phyloP scores from a whole-genome alignment of 805 yeast species.

The Yarrowia keelungensis region DNA sequence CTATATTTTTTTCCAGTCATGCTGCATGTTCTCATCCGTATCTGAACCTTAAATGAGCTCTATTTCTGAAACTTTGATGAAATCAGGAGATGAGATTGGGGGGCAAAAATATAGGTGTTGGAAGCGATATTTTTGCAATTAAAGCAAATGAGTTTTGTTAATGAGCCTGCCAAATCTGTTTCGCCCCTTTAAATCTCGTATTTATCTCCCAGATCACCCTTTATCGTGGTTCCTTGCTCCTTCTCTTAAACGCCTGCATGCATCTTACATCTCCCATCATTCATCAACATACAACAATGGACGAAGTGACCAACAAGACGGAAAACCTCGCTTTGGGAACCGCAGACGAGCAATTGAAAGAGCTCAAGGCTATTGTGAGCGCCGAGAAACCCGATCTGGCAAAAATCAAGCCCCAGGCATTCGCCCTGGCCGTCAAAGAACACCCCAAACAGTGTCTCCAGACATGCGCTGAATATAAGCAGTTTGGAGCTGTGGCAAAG shows the following conservation, averaged over 20 bases:
- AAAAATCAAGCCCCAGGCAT: slow-evolving; percentile 1
- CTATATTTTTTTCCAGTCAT: slow-evolving; percentile 3
- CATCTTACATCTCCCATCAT: neutral
- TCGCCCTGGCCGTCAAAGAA: slow-evolving; percentile 9
- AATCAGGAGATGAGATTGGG: neutral
- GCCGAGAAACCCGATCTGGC: slow-evolving; percentile 22
- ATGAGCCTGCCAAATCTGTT: too few species aligned
- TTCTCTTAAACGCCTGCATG: neutral
- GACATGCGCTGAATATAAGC: neutral
- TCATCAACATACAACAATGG: slow-evolving; percentile 10
- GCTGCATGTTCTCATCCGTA: slow-evolving; percentile 26
- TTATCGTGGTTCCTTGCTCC: too few species aligned
- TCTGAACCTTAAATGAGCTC: slow-evolving; percentile 1
- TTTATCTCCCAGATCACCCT: too few species aligned
- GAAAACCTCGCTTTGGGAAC: slow-evolving; percentile 1
- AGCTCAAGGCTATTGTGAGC: neutral
- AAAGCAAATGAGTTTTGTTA: too few species aligned
- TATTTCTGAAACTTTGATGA: slow-evolving; percentile 8
- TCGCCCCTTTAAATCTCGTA: too few species aligned
- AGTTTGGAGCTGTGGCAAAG: slow-evolving; percentile 9
- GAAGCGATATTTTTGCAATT: neutral
- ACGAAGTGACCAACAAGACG: slow-evolving; percentile 1
- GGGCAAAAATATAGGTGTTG: neutral
- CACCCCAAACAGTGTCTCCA: slow-evolving; percentile 19
- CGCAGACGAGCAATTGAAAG: slow-evolving; percentile 19